Base-by-base conservation (phyloP, 225 moss, liverwort and hornwort genomes). In the Asterella californica region DNA sequence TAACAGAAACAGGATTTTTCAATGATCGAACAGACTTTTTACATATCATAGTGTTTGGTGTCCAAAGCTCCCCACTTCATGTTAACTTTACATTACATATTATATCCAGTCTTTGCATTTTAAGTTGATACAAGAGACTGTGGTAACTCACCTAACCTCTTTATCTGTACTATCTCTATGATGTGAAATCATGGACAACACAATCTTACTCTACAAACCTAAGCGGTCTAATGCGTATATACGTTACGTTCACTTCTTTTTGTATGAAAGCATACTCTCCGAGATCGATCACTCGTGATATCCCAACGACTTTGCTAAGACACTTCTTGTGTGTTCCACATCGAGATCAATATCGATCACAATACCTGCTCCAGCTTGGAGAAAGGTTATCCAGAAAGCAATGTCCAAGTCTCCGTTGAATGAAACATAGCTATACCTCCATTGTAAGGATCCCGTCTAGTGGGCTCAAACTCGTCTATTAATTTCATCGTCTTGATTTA, bases 401-500 rank as follows among this genome's bases (percentile, higher is more conserved):
- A 99, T 93, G 70, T 99, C 94, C 94, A 99, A 93, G 77, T 93
- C 83, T 9, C 93, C 97, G 38, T 83, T 83, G 78, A 99, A 99
- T n/a, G 94, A 93, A 66, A 97, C 85, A 75, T 90, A 90, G 15
- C 96, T 70, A 94, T 94, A 81, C 96, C 96, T 42, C 96, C 96
- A 77, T 93, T 93, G 85, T 97, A 97, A 30, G 94, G 96, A 37
- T 94, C 96, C 78, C 96, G 85, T 75, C 92, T 83, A 3, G 93
- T 94, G 49, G 94, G 93, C 84, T 97, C 96, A 5, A 97, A 80
- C 80, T 94, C 83, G 72, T 97, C 96, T 76, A 97, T 97, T 57
- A 97, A 84, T 69, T 97, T 90, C 94, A 97, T 97, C 18, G 96
- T 94, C 77, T 89, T 86, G 15, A 97, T 90, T 94, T 96, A 84